These are phyloP conservation scores for Picea mariana DNA, from an alignment of 83 land plant species.

Conservation along the genomic window DNA sequence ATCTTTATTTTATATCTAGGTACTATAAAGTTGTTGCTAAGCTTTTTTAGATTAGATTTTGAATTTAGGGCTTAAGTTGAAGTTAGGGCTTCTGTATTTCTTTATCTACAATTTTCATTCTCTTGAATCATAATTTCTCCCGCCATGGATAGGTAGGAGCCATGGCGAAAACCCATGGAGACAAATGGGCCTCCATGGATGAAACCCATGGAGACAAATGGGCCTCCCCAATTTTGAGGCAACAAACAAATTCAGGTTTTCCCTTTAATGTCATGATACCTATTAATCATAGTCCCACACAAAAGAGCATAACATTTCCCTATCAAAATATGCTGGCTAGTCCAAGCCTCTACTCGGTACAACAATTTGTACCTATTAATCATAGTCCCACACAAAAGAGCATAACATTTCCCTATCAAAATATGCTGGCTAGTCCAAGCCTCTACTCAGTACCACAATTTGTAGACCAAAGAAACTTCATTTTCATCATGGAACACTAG, in stretches of 20 bases:
- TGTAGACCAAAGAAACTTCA: conserved; percentile 85
- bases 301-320: conserved; percentile 88
- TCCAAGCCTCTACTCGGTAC: too few species aligned
- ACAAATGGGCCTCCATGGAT: too few species aligned
- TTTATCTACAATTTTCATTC: conserved; percentile 72
- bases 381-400: conserved; percentile 57
- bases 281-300: conserved; percentile 39
- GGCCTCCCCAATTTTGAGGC: conserved; percentile 84
- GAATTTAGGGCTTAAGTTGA: too few species aligned
- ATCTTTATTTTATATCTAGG: too few species aligned
- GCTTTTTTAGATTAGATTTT: too few species aligned
- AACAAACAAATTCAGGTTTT: conserved; percentile 78
- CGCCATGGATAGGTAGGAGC: conserved; percentile 49
- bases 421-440: conserved; percentile 54
- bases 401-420: conserved; percentile 90
- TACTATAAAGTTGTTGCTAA: too few species aligned
- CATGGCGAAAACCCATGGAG: conserved; percentile 59
- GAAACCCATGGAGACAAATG: conserved; percentile 59
- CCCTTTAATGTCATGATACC: conserved; percentile 86
- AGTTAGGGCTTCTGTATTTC: conserved; percentile 47
- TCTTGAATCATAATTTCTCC: conserved; percentile 72
- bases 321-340: conserved; percentile 62
- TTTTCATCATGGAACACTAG: conserved; percentile 48
- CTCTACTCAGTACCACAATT: conserved; percentile 79
- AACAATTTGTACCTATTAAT: conserved; percentile 60